phyloP scores from a whole-genome alignment of 441 rosid species.

The Populus hybrid region DNA sequence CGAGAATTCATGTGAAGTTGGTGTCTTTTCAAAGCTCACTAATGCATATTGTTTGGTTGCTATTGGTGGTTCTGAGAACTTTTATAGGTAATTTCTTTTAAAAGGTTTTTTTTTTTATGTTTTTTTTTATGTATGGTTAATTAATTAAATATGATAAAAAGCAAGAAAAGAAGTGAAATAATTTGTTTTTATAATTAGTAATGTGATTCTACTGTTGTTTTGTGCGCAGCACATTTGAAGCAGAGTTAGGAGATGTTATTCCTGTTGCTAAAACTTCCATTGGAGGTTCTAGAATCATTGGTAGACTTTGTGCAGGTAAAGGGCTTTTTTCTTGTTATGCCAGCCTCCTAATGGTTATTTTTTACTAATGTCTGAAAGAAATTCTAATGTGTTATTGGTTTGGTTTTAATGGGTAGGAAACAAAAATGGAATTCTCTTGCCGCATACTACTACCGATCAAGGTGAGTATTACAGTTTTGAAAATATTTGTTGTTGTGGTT shows the following conservation, averaged over 20 bases:
- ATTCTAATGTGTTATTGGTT: background rate
- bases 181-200: background rate
- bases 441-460: conserved; percentile 94
- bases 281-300: conserved; percentile 76
- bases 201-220: conserved; percentile 1
- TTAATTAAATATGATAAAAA: background rate
- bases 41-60: conserved; percentile 96
- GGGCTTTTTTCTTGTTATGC: background rate
- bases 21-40: conserved; percentile 94
- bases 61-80: conserved; percentile 88
- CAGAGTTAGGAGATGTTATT: conserved; percentile 73
- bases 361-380: background rate
- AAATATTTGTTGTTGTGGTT: background rate
- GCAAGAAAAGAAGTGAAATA: too few species aligned
- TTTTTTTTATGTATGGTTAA: background rate
- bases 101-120: background rate
- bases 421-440: conserved; percentile 93
- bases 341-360: too few species aligned
- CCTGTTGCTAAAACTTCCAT: conserved; percentile 89
- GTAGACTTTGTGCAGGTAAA: conserved; percentile 85
- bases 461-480: conserved; percentile 37
- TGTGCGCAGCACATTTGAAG: conserved; percentile 62
- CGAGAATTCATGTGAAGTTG: conserved; percentile 89
- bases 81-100: conserved; percentile 58
- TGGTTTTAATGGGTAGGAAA: conserved; percentile 46